phyloP scores from a whole-genome alignment of 768 basidiomycete species.

The Tulasnella calospora region DNA sequence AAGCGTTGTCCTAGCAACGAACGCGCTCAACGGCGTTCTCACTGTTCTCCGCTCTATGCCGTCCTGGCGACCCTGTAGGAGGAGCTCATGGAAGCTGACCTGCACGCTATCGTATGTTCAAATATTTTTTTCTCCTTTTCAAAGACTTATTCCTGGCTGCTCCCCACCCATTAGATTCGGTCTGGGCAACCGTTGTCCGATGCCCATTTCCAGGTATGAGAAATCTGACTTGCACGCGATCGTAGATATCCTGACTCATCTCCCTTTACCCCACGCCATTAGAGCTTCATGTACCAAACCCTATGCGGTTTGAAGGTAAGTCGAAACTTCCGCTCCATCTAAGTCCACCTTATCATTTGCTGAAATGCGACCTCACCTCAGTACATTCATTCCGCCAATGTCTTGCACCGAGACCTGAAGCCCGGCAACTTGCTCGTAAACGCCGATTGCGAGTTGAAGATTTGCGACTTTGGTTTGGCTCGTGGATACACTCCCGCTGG shows the following conservation, averaged over 20 bases:
- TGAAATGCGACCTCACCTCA: slow-evolving; percentile 27
- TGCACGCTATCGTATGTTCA: slow-evolving; percentile 85
- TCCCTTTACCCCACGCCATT: background rate
- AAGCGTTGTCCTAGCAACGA: slow-evolving; percentile 34
- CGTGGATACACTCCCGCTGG: slow-evolving; percentile 86
- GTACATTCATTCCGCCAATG: slow-evolving; percentile 96
- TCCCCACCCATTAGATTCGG: slow-evolving; percentile 53
- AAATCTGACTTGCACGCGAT: background rate
- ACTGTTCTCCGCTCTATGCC: background rate
- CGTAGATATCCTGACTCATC: background rate
- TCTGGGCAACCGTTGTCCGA: slow-evolving; percentile 85
- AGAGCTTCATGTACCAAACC: slow-evolving; percentile 94
- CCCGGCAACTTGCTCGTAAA: slow-evolving; percentile 87
- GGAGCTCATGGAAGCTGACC: slow-evolving; percentile 99
- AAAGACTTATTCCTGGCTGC: background rate
- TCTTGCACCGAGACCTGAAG: slow-evolving; percentile 93
- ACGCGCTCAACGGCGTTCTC: background rate
- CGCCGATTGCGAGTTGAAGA: slow-evolving; percentile 97
- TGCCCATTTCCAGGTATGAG: slow-evolving; percentile 67
- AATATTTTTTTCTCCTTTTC: background rate
- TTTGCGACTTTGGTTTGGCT: slow-evolving; percentile 97
- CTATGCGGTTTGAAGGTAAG: slow-evolving; percentile 83
- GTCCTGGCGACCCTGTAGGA: slow-evolving; percentile 51
- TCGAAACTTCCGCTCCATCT: background rate
- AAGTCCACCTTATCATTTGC: background rate